Evolutionary conservation across 2,329 filamentous ascomycete genomes (phyloP).

Genomic region (Aspergillus novoparasiticus): DNA sequence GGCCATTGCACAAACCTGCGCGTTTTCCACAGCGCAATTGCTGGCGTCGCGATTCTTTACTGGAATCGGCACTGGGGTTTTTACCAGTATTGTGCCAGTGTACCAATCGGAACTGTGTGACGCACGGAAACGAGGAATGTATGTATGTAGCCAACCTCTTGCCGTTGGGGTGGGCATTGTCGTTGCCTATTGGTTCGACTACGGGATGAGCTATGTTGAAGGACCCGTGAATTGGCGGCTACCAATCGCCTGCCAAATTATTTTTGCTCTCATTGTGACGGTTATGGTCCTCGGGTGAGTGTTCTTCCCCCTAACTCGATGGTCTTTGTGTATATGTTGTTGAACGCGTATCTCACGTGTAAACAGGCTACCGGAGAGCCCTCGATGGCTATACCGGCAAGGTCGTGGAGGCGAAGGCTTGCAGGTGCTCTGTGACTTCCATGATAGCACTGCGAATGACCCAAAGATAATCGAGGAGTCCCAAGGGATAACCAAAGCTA

Average conservation of each 20-base stretch:
- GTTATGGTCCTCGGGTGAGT: constrained; percentile 37
- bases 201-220: constrained; percentile 40
- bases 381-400: constrained; percentile 50
- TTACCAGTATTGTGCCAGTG: constrained; percentile 40
- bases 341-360: not conserved
- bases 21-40: constrained; percentile 34
- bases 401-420: constrained; percentile 35
- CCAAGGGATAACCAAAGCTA: constrained; percentile 45
- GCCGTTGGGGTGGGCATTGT: constrained; percentile 44
- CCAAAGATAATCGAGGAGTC: constrained; percentile 33
- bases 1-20: constrained; percentile 39
- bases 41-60: constrained; percentile 52
- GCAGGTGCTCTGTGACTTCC: constrained; percentile 31
- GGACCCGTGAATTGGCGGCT: constrained; percentile 51
- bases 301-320: not conserved
- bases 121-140: constrained; percentile 44
- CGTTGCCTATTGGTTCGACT: constrained; percentile 38
- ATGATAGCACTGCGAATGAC: constrained; percentile 25
- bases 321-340: not conserved
- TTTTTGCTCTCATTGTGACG: constrained; percentile 47
- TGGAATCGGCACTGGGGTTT: constrained; percentile 54
- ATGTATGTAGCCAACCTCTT: constrained; percentile 45
- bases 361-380: constrained; percentile 40
- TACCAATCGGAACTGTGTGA: constrained; percentile 52
- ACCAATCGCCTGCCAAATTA: constrained; percentile 50